A percentile compares a stretch with the other conserved stretches of the same genome.
Conservation (phyloP, 257 asterid species). For the Nicotiana paniculata region DNA sequence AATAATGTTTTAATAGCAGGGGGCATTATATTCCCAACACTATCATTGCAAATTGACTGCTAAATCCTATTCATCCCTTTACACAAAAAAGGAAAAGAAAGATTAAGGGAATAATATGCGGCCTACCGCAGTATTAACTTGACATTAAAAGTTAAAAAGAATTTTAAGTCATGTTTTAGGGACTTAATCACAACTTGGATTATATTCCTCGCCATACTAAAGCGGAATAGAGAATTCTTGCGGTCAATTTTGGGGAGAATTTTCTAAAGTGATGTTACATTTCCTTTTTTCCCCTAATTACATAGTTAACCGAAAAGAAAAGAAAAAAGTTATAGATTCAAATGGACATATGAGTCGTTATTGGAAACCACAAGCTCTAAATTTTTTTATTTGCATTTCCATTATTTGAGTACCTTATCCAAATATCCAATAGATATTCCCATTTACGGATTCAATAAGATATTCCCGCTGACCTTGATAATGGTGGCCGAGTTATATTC, state of each 20-base stretch:
- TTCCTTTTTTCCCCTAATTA: not conserved
- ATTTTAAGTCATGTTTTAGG: not conserved
- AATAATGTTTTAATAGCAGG: not conserved
- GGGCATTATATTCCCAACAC: not conserved
- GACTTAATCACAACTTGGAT: not conserved
- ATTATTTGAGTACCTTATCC: slow-evolving; percentile 12
- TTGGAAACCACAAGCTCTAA: too few relatives aligned
- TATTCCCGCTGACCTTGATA: not conserved
- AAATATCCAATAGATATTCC: not conserved
- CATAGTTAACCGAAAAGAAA: not conserved
- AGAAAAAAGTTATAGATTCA: not conserved
- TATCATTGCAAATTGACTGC: slow-evolving; percentile 8
- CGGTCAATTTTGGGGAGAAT: not conserved
- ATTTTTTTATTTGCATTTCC: slow-evolving; percentile 23
- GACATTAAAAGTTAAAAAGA: not conserved
- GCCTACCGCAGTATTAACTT: slow-evolving; percentile 16
- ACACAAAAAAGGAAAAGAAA: not conserved
- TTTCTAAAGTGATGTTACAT: not conserved
- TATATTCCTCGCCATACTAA: not conserved
- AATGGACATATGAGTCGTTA: not conserved
- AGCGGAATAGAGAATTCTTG: not conserved
- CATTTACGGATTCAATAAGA: too few relatives aligned
- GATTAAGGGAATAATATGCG: slow-evolving; percentile 22
- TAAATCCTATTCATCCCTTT: not conserved
- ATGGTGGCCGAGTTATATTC: not conserved